phyloP scores from a whole-genome alignment of 306 rosid species.

The Hippophae gyantsensis region DNA sequence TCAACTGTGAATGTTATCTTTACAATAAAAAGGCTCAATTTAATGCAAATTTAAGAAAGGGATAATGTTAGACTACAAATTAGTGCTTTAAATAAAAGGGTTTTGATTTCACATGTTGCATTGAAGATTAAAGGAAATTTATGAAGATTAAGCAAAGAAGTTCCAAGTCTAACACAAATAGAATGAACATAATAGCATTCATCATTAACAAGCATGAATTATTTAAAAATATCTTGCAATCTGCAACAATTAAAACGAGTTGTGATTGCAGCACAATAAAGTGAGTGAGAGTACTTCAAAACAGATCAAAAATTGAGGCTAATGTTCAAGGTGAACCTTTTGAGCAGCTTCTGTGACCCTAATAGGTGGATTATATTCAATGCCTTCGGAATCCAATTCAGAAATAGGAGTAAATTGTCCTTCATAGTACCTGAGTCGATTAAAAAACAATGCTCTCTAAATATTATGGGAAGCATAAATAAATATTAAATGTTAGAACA shows the following conservation, averaged over 20 bases:
- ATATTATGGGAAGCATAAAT: not conserved
- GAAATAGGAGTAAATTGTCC: conserved; percentile 78
- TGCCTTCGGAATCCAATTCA: conserved; percentile 52
- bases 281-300: not conserved
- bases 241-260: no score
- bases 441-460: not conserved
- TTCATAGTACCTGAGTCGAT: conserved; percentile 69
- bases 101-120: not conserved
- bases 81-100: no score
- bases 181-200: no score
- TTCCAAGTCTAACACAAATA: not conserved
- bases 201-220: no score
- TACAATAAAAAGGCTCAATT: not conserved
- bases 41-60: no score
- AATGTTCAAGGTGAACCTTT: conserved; percentile 36
- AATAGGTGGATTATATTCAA: conserved; percentile 31
- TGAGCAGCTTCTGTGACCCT: conserved; percentile 81
- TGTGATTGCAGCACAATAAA: no score
- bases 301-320: conserved; percentile 1
- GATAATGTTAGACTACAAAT: no score
- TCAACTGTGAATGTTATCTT: not conserved
- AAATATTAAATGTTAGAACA: not conserved
- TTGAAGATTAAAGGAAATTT: not conserved
- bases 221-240: no score
- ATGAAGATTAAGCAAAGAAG: not conserved